Evolutionary conservation across 805 yeast genomes (phyloP), one percentile per base, ranked within the genome.

Genomic region (Saccharomycopsis javanensis): DNA sequence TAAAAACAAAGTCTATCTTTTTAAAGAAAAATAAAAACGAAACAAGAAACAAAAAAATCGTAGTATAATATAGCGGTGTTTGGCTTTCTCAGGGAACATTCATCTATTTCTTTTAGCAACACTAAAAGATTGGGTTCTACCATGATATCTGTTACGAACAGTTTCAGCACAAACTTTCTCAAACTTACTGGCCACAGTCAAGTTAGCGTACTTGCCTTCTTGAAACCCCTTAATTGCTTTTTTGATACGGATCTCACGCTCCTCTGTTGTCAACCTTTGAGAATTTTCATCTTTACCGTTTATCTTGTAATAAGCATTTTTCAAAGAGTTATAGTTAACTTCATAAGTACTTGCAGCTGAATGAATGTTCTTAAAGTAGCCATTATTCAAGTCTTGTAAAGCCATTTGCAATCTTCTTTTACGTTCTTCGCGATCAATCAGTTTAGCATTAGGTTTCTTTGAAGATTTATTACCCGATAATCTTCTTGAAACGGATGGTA

Each of bases 231-330:
- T 46, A 11, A 60, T 60, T 3, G 62, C 62, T 37, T 46, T 57
- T 23, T 48, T 42, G 37, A 60, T 57, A 13, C 62, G 30, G 28
- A 45, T 55, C 31, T 58, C 62, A 16, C 61, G 46, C 34, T 60
- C 63, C 23, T 23, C 16, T 5, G 60, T 58, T 11, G 53, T 51
- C 25, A 60, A 46, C 16, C 61, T 46, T 50, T 60, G 63, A 37
- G 58, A 50, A 37, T 60, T 60, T 27, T 57, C 62, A 50, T 60
- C 62, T 31, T 59, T 59, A 13, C 61, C 63, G 33, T 58, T 60
- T 48, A 60, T 57, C 37, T 58, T 60, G 37, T 60, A 54, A 31
- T 51, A 53, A 27, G 58, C 57, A 71, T 67, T 57, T 68, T 72
- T 60, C 42, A 60, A 48, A 16, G 62, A 60, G 27, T 60, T 60